Evolutionary conservation across 495 filamentous ascomycete genomes (phyloP), one percentile per base, ranked within the genome.

Genomic region (Penicillium ochrochloron): DNA sequence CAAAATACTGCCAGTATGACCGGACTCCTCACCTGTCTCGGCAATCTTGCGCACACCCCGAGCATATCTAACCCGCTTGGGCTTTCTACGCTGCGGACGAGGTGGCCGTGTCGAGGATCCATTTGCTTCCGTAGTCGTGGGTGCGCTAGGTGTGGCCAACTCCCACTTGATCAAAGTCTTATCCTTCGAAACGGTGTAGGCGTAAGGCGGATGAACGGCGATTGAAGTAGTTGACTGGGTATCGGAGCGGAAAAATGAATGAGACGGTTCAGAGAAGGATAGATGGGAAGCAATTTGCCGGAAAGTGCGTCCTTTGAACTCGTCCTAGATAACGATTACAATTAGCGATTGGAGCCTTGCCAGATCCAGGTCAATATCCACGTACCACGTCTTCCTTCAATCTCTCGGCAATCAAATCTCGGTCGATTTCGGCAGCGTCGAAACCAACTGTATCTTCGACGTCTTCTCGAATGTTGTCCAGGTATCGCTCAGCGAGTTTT

Each of bases 371-470:
- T 15, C 25, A 29, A 42, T 52, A 15, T 63, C 9, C 41, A 78
- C 83, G 70, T 85, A 85, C 83, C 48, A 93, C 93, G 74, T 97
- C 95, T 77, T 97, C 91, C 74, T 93, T 88, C 62, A 98, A 78
- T 63, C 94, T 82, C 70, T 94, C 89, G 7, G 95, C 93, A 69
- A 98, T 95, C 55, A 97, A 82, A 67, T 98, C 93, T 48, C 89
- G 83, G 76, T 98, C 95, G 50, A 99, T 92, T 21, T 97, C 89
- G 63, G 88, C 93, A 4, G 95, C 95, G 78, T 99, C 92, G 69
- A 97, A 98, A 6, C 92, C 95, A 56, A 81, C 84, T 71, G 90
- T 88, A 57, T 90, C 53, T 33, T 56, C 86, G 29, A 96, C 90
- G 72, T 97, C 93, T 56, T 90, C 84, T 55, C 88, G 84, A 57